phyloP scores from a whole-genome alignment of 2,329 filamentous ascomycete species.

The Pestalotiopsis sp. region DNA sequence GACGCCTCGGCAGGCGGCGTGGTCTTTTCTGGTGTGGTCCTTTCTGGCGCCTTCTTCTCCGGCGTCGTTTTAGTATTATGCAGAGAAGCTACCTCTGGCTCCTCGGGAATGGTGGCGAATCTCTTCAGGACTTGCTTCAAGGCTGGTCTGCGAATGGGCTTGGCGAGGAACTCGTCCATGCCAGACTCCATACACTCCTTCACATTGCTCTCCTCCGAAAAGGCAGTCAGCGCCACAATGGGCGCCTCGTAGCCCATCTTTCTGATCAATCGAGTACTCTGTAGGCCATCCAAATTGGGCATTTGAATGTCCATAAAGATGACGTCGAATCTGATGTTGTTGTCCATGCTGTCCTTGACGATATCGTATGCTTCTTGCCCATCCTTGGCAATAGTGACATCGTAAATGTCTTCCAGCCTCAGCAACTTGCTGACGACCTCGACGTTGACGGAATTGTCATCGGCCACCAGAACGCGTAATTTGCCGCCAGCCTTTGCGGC shows the following conservation, averaged over 20 bases:
- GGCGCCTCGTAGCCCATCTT: slow-evolving; percentile 85
- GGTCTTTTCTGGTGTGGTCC: not conserved
- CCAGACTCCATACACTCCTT: slow-evolving; percentile 85
- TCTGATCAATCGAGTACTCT: slow-evolving; percentile 83
- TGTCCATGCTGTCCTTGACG: slow-evolving; percentile 81
- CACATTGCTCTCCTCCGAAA: slow-evolving; percentile 87
- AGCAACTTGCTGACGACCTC: slow-evolving; percentile 64
- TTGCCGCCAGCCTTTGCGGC: slow-evolving; percentile 64
- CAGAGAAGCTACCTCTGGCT: slow-evolving; percentile 50
- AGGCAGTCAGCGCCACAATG: slow-evolving; percentile 89
- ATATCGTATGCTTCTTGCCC: slow-evolving; percentile 86
- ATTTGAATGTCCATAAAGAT: slow-evolving; percentile 98
- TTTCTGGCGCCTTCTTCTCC: not conserved
- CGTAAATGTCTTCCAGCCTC: slow-evolving; percentile 79
- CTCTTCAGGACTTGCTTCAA: slow-evolving; percentile 86
- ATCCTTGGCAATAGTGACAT: slow-evolving; percentile 86
- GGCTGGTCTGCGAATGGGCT: slow-evolving; percentile 78
- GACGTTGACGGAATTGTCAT: slow-evolving; percentile 64
- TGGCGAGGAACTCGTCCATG: slow-evolving; percentile 86
- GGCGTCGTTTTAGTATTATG: slow-evolving; percentile 28
- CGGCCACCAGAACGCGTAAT: slow-evolving; percentile 83
- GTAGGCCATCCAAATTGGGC: slow-evolving; percentile 88
- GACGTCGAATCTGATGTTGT: slow-evolving; percentile 74
- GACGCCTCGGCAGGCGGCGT: not conserved
- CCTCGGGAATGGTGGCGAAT: slow-evolving; percentile 80